Evolutionary conservation across 148 eudicot species (phyloP).

Genomic region (Vaccinium myrtillus): DNA sequence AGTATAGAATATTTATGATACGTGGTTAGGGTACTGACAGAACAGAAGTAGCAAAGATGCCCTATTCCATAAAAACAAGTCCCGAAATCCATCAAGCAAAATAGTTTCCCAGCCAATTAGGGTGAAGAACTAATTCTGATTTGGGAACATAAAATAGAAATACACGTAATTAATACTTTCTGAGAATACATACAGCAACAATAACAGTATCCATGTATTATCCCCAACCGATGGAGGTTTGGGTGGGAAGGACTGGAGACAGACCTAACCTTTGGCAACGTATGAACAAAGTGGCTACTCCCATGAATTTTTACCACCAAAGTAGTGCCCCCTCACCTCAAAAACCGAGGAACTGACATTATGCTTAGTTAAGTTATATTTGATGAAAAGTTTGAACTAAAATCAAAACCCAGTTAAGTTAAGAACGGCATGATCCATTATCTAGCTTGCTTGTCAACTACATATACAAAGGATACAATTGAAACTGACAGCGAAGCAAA

Average conservation of each 20-base stretch:
- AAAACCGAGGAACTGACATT: background rate
- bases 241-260: too few relatives aligned
- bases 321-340: too few relatives aligned
- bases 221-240: too few relatives aligned
- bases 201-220: too few relatives aligned
- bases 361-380: background rate
- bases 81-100: background rate
- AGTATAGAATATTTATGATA: background rate
- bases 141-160: background rate
- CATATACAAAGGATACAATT: too few relatives aligned
- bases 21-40: background rate
- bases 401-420: background rate
- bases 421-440: background rate
- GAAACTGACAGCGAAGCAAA: too few relatives aligned
- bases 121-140: background rate
- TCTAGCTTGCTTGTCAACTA: background rate
- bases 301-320: too few relatives aligned
- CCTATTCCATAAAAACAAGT: background rate
- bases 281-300: too few relatives aligned
- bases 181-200: background rate
- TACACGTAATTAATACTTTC: background rate
- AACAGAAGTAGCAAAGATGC: background rate
- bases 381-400: background rate
- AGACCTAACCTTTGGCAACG: too few relatives aligned
- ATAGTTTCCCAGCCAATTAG: background rate